Evolutionary conservation across 495 filamentous ascomycete species (phyloP), one percentile per base, ranked within the genome.

Genomic region (Paragyromitra xinjiangensis): DNA sequence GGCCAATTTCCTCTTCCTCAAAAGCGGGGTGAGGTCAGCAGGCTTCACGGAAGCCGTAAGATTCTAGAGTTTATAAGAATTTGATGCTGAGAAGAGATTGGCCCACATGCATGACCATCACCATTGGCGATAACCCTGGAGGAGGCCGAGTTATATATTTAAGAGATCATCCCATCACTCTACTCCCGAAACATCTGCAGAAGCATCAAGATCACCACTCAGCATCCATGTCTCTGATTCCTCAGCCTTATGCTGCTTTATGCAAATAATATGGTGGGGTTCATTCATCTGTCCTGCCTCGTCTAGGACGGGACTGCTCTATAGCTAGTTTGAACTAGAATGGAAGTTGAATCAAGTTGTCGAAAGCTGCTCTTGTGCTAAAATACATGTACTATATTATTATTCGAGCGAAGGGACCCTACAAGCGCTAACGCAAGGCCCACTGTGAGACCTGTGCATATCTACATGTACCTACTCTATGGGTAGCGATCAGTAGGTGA

Each of bases 171-270:
- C 56, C 39, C 56, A 61, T 8, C 45, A 22, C 8, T 68, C 16
- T 24, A 16, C 16, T n/a, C n/a, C 64, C 45, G 2, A 55, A 68
- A 40, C 29, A 61, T 3, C 19, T 55, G 29, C 50, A 51, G 64
- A 22, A 22, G 45, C 58, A 62, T 64, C 58, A 39, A 71, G 44
- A 42, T 42, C 19, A 7, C 6, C 56, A 22, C 14, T 19, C 19
- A 5, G 19, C 22, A 2, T 11, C 29, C 29, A 29, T 55, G 44
- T 22, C n/a, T 51, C 70, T 65, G 64, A 51, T 26, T 48, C 70
- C 70, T 45, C 50, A 73, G 70, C 70, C 70, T 65, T 61, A 37
- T 65, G 24, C 58, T 56, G 34, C 34, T 24, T 45, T 40, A 51
- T 63, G 59, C 40, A 64, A 34, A 50, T 37, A 64, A 44, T 65